Conservation (phyloP, 164 flowering plant species). For the Saururus chinensis region DNA sequence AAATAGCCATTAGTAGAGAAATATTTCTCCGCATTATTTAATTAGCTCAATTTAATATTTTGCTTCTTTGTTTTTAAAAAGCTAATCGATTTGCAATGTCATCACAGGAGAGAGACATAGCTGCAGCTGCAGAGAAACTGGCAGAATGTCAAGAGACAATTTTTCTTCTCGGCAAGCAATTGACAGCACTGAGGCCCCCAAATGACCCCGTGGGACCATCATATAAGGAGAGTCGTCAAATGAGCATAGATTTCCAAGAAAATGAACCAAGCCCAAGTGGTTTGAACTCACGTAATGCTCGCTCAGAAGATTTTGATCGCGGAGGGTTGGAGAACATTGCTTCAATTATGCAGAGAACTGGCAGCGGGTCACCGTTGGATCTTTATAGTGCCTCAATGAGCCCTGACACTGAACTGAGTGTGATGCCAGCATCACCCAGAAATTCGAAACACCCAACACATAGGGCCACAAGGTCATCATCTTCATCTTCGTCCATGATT, state of each 20-base stretch:
- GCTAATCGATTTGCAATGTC: neutral
- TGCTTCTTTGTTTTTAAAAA: too few relatives aligned
- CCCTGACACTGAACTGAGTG: slow-evolving; percentile 35
- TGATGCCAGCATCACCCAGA: slow-evolving; percentile 34
- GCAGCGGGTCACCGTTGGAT: slow-evolving; percentile 39
- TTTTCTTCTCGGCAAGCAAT: slow-evolving; percentile 76
- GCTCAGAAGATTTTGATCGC: slow-evolving; percentile 27
- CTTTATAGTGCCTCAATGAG: slow-evolving; percentile 19
- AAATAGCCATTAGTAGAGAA: too few relatives aligned
- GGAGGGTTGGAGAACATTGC: slow-evolving; percentile 9
- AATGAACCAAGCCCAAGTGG: slow-evolving; percentile 31
- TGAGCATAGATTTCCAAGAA: slow-evolving; percentile 24
- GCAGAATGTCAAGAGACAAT: slow-evolving; percentile 97
- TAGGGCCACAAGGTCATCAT: slow-evolving; percentile 44
- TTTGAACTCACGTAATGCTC: slow-evolving; percentile 7
- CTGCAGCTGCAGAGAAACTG: slow-evolving; percentile 86
- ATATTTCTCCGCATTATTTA: too few relatives aligned
- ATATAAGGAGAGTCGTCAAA: slow-evolving; percentile 28
- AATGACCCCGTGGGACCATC: slow-evolving; percentile 40
- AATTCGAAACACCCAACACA: slow-evolving; percentile 39
- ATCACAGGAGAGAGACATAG: slow-evolving; percentile 58
- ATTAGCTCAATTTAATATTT: too few relatives aligned
- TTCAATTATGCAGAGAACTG: slow-evolving; percentile 13
- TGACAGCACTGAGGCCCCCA: slow-evolving; percentile 53
- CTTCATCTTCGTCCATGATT: slow-evolving; percentile 30